Conservation (phyloP, 108 stramenopile genomes). For the Skeletonema tropicum region DNA sequence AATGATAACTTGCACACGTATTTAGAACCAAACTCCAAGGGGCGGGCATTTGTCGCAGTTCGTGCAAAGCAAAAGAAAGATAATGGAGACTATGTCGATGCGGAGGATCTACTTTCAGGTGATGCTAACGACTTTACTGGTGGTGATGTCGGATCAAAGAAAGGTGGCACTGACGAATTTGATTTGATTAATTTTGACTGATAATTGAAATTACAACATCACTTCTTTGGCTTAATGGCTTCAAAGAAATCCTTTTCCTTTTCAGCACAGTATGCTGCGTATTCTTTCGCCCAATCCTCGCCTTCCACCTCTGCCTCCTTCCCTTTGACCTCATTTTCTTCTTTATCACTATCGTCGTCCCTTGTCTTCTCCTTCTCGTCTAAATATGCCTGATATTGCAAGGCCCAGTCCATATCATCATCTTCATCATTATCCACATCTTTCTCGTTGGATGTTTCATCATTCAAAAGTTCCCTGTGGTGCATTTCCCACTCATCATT, state of each 20-base stretch:
- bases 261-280: constrained; percentile 41
- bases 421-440: constrained; percentile 11
- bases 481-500: constrained; percentile 3
- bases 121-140: too few species aligned
- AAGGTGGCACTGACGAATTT: too few species aligned
- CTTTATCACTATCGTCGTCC: constrained; percentile 19
- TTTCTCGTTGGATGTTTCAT: neutral
- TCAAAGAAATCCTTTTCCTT: constrained; percentile 36
- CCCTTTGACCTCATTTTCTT: neutral
- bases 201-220: too few species aligned
- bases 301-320: constrained; percentile 6
- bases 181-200: too few species aligned
- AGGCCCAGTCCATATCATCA: constrained; percentile 48
- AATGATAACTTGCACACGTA: constrained; percentile 52
- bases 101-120: constrained; percentile 42
- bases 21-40: constrained; percentile 1
- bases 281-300: constrained; percentile 42
- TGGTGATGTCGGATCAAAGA: too few species aligned
- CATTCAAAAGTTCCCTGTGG: constrained; percentile 2
- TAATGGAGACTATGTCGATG: constrained; percentile 28
- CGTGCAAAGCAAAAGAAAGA: constrained; percentile 39
- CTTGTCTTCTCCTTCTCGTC: constrained; percentile 45
- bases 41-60: constrained; percentile 32
- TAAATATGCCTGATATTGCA: constrained; percentile 63
- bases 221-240: neutral